A percentile compares a stretch with the other conserved stretches of the same genome.
These are phyloP conservation scores for Neonectria punicea DNA, from an alignment of 2,329 filamentous ascomycete species.

Conservation along the genomic window DNA sequence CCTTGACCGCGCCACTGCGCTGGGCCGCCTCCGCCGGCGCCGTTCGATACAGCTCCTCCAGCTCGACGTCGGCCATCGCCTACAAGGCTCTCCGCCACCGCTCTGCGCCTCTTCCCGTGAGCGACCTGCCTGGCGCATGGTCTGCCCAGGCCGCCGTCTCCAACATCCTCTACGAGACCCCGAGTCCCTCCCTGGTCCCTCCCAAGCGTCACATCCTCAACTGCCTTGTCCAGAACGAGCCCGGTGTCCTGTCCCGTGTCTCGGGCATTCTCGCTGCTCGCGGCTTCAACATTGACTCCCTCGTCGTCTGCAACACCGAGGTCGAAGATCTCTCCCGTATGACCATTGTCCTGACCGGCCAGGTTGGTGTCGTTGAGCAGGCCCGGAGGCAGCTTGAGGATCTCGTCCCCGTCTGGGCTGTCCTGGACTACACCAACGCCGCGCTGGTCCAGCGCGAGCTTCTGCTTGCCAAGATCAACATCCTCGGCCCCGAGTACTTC, in stretches of 20 bases:
- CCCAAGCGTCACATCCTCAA: constrained; percentile 97
- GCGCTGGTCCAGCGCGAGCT: constrained; percentile 96
- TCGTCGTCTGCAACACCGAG: constrained; percentile 98
- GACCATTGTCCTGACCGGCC: constrained; percentile 97
- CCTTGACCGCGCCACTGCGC: constrained; percentile 54
- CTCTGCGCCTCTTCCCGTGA: constrained; percentile 84
- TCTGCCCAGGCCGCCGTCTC: constrained; percentile 95
- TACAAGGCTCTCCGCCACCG: constrained; percentile 97
- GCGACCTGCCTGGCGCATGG: constrained; percentile 79
- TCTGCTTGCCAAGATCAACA: constrained; percentile 94
- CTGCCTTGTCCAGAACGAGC: constrained; percentile 98
- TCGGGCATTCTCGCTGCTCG: constrained; percentile 95
- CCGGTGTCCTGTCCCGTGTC: constrained; percentile 94
- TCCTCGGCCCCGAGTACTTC: constrained; percentile 96
- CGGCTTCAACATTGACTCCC: constrained; percentile 98
- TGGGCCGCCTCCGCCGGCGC: constrained; percentile 47
- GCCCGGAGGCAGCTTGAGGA: constrained; percentile 95
- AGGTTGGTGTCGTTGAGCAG: constrained; percentile 98
- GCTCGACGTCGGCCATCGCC: constrained; percentile 90
- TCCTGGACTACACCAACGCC: constrained; percentile 92
- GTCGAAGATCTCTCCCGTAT: constrained; percentile 96
- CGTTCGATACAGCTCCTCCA: constrained; percentile 56
- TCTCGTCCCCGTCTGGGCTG: constrained; percentile 96
- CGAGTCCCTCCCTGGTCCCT: constrained; percentile 81
- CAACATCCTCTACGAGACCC: constrained; percentile 99